phyloP scores from a whole-genome alignment of 345 rosid species.

The Acer negundo region DNA sequence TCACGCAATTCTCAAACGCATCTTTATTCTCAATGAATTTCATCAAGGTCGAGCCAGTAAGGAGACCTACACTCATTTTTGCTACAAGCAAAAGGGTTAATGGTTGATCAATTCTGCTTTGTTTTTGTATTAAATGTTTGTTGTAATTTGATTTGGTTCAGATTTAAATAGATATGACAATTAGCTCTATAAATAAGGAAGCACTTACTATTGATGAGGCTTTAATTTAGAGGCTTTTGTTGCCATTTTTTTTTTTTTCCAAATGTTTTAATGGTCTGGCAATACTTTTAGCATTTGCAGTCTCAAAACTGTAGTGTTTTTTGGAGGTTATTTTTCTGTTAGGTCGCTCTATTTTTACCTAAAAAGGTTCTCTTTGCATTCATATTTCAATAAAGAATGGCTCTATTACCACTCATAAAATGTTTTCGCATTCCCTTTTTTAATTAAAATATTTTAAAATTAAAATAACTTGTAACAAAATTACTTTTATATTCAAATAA shows the following conservation, averaged over 20 bases:
- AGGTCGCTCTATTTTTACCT: too few relatives aligned
- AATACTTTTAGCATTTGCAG: background rate
- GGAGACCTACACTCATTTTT: constrained; percentile 30
- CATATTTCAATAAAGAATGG: too few relatives aligned
- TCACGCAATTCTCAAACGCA: constrained; percentile 17
- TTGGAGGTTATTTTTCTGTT: too few relatives aligned
- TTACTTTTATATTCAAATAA: too few relatives aligned
- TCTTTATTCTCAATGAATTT: constrained; percentile 26
- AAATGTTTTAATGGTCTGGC: background rate
- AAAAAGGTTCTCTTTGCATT: too few relatives aligned
- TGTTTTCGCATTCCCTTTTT: too few relatives aligned
- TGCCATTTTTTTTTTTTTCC: too few relatives aligned
- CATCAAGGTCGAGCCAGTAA: constrained; percentile 29
- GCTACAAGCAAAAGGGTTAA: background rate
- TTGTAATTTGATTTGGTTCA: background rate
- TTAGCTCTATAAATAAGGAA: background rate
- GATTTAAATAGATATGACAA: background rate
- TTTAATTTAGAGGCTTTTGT: background rate
- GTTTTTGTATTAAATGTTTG: background rate
- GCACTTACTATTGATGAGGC: background rate
- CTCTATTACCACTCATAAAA: too few relatives aligned
- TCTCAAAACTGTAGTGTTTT: background rate
- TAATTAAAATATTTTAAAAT: too few relatives aligned
- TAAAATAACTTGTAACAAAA: too few relatives aligned
- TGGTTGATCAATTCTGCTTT: background rate